phyloP scores from a whole-genome alignment of 1,284 basidiomycete species.

The Gomphus bonarii region DNA sequence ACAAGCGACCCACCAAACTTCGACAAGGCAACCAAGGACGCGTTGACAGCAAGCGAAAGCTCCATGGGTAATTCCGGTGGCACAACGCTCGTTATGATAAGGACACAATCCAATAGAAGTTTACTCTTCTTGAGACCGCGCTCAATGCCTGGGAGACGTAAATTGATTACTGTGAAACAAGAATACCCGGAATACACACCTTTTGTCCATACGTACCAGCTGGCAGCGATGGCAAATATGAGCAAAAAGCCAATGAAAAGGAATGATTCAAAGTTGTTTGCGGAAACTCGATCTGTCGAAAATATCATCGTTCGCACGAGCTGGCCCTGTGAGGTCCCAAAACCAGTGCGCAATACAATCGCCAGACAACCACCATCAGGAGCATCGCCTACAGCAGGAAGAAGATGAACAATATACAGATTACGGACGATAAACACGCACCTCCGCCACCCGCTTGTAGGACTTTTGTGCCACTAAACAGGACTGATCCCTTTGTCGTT shows the following conservation, averaged over 20 bases:
- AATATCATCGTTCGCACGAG: slow-evolving; percentile 97
- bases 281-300: slow-evolving; percentile 88
- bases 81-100: slow-evolving; percentile 93
- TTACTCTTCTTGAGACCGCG: slow-evolving; percentile 88
- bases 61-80: slow-evolving; percentile 97
- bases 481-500: slow-evolving; percentile 75
- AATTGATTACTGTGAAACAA: neutral
- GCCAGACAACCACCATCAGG: slow-evolving; percentile 88
- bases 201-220: slow-evolving; percentile 94
- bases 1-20: slow-evolving; percentile 59
- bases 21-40: slow-evolving; percentile 84
- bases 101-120: slow-evolving; percentile 82
- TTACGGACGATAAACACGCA: slow-evolving; percentile 12
- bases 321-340: slow-evolving; percentile 92
- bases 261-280: slow-evolving; percentile 90
- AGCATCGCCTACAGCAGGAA: slow-evolving; percentile 37
- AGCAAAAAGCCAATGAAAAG: slow-evolving; percentile 93
- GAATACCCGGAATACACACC: slow-evolving; percentile 33
- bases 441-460: slow-evolving; percentile 66
- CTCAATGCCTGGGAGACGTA: slow-evolving; percentile 55
- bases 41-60: slow-evolving; percentile 88
- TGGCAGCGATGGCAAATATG: slow-evolving; percentile 91
- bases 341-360: slow-evolving; percentile 88
- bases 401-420: neutral
- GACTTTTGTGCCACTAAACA: slow-evolving; percentile 93